Base-by-base conservation (phyloP, 1,284 basidiomycete genomes). In the Tilletiaria anomala region DNA sequence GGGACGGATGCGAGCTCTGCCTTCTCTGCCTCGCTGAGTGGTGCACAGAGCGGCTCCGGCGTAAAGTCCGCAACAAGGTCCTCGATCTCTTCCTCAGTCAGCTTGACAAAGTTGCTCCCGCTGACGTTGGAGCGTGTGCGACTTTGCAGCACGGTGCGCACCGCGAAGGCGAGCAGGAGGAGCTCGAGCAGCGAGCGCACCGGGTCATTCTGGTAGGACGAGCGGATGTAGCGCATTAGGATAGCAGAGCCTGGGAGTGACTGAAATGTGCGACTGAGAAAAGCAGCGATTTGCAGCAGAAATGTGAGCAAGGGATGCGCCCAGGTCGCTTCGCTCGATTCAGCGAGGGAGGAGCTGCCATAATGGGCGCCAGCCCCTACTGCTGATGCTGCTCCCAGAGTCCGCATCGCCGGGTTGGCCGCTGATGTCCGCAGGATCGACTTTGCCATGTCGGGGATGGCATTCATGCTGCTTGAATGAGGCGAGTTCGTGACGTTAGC, bases 11-110 rank as follows among this genome's bases (percentile, higher is more conserved):
- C 75, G 17, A 91, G 73, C 45, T 88, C 80, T 24, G 74, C 70
- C 43, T 77, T 72, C 58, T 88, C 83, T 42, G 70, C 70, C 1
- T 73, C 68, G 11, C 72, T 71, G 35, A 82, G 73, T 15, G 77
- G 76, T 23, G 75, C 74, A 5, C 76, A 79, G 3, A 99, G 75
- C 11, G 85, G 80, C 51, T 89, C 84, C 0, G 93, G 93, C 8
- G 73, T 73, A 84, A 89, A 99, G 66, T 97, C 93, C 44, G 84
- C 80, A 2, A 99, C 85, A 29, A 97, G 76, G 58, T 97, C 91
- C 65, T 94, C 81, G 45, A 96, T 80, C 78, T 97, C 93, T 85
- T 93, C 57, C 56, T 87, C 82, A 36, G 74, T 78, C 45, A 96
- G 82, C 60, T 86, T 76, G 48, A 97, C 85, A 67, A 89, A 94